Percentiles rank a stretch among this genome's conserved stretches.
These are phyloP conservation scores for Flaveria sonorensis DNA, from an alignment of 129 eudicot genomes.

Conservation along the genomic window DNA sequence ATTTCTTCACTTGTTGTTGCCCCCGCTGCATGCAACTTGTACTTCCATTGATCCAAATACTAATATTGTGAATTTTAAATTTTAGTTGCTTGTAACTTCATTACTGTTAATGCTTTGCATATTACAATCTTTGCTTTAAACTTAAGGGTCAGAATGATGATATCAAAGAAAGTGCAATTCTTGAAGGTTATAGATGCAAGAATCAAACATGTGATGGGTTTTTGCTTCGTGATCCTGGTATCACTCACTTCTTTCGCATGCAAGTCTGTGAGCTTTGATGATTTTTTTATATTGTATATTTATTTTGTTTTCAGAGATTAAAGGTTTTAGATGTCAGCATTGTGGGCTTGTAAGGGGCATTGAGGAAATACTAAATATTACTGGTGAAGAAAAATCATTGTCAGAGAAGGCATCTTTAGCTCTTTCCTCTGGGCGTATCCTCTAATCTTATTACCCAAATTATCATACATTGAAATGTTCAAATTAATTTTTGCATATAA, in stretches of 20 bases:
- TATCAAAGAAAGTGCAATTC: constrained; percentile 84
- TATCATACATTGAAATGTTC: not conserved
- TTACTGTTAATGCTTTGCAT: constrained; percentile 12
- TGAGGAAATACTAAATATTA: constrained; percentile 60
- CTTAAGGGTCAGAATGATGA: constrained; percentile 78
- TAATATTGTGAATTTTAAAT: not conserved
- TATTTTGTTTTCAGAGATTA: constrained; percentile 48
- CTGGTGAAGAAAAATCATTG: constrained; percentile 52
- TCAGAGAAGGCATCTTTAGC: constrained; percentile 64
- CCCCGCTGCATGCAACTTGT: constrained; percentile 78
- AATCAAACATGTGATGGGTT: constrained; percentile 65
- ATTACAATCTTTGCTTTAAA: constrained; percentile 14
- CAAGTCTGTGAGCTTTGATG: constrained; percentile 17
- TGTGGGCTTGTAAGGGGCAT: constrained; percentile 69
- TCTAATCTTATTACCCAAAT: constrained; percentile 22
- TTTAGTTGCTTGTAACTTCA: not conserved
- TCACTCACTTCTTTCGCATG: constrained; percentile 6
- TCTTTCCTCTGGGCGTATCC: constrained; percentile 75
- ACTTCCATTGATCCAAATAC: not conserved
- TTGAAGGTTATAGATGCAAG: constrained; percentile 92
- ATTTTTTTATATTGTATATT: constrained; percentile 11
- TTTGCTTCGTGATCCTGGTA: constrained; percentile 89
- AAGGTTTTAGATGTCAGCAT: constrained; percentile 74
- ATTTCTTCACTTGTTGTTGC: constrained; percentile 82
- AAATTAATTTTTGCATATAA: not conserved